Base-by-base conservation (phyloP, 164 flowering plant genomes). In the Liriodendron chinense region DNA sequence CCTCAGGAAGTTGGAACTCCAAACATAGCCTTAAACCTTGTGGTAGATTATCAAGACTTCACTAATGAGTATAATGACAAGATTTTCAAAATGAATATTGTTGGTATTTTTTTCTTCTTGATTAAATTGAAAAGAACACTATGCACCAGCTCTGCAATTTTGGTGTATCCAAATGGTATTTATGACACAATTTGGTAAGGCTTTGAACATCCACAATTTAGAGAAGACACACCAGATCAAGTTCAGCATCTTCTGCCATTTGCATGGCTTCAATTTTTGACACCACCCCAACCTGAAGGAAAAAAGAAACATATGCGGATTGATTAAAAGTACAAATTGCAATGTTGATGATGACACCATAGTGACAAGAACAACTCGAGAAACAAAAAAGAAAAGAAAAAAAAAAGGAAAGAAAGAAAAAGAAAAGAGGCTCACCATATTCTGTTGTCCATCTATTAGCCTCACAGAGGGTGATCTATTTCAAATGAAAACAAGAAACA, bases 171-270 rank as follows among this genome's bases (percentile, higher is more conserved):
- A 34, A 4, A 34, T 3, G 43, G 43, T 7, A 34, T 34, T 7
- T 34, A 34, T 34, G 43, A 34, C 5, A 0, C 43, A 34, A 34
- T 34, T 34, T 34, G 5, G 43, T 34, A 34, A 3, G 43, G 43
- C 43, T 34, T 34, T 34, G 43, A 34, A 34, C 43, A 34, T 34
- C 43, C 43, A 47, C 21, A 34, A 18, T 21, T 10, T 12, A 26
- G 57, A 66, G 26, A 73, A 63, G 20, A 72, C 83, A 77, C 84
- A 92, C 98, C 91, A 93, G 78, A 78, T 94, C 94, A 81, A 94
- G 97, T 79, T 86, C 90, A 70, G 92, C 92, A 53, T 89, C 91
- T 57, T 85, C 90, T 49, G 97, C 95, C 91, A 86, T 87, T 81
- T 80, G 86, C 76, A 91, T 56, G 22, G 97, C 98, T 81, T 88